A percentile compares a stretch with the other conserved stretches of the same genome.
These are phyloP conservation scores for Veloboletus limbatus DNA, from an alignment of 1,284 basidiomycete genomes.

Conservation along the genomic window DNA sequence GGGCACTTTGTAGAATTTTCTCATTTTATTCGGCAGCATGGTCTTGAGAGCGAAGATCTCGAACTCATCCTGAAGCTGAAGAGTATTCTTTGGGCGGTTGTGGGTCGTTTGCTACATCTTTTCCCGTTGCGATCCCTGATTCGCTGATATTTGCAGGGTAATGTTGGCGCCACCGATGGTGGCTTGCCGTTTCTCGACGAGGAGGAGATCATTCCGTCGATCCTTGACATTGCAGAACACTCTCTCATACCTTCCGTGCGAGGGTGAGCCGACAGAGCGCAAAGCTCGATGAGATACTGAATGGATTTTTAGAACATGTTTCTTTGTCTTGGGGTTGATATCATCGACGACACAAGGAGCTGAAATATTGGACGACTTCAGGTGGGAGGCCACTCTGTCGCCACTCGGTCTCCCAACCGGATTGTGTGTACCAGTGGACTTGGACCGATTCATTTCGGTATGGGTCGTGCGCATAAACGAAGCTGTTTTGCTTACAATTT, in stretches of 20 bases:
- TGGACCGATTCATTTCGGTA: conserved; percentile 79
- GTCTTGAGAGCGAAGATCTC: conserved; percentile 78
- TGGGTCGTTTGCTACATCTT: conserved; percentile 41
- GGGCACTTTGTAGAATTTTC: conserved; percentile 92
- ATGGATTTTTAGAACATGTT: conserved; percentile 73
- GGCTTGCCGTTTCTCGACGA: conserved; percentile 95
- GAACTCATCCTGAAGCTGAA: conserved; percentile 88
- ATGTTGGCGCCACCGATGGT: conserved; percentile 86
- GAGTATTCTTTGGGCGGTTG: conserved; percentile 95
- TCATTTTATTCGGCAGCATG: conserved; percentile 86
- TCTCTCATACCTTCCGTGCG: conserved; percentile 89
- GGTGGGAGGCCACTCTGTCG: conserved; percentile 89
- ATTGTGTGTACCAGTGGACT: conserved; percentile 82
- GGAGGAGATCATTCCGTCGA: conserved; percentile 86
- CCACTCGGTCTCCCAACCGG: conserved; percentile 89
- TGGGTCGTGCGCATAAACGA: conserved; percentile 31
- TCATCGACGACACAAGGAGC: conserved; percentile 73
- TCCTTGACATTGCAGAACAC: conserved; percentile 88
- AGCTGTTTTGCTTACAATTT: background rate
- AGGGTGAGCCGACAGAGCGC: conserved; percentile 61
- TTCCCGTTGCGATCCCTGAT: background rate
- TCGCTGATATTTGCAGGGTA: conserved; percentile 60
- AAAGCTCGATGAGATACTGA: conserved; percentile 4
- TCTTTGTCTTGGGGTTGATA: conserved; percentile 88
- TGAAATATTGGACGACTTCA: conserved; percentile 85